Evolutionary conservation across 768 basidiomycete species (phyloP).

Genomic region (Tubosaeta brunneosetosa): DNA sequence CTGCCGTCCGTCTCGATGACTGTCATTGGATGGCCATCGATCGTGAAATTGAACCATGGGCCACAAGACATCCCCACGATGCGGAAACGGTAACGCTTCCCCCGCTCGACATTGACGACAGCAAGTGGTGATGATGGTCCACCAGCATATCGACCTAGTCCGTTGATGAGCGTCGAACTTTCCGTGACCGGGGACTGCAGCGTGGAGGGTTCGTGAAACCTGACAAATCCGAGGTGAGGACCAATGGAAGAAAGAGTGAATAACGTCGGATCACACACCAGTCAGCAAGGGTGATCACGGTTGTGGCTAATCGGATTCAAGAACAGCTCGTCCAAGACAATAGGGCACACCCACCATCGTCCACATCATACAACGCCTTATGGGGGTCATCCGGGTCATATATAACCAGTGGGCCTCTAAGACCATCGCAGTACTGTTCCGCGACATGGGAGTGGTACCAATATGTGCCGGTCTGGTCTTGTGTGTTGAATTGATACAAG

Average conservation of each 20-base stretch:
- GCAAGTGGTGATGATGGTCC: slow-evolving; percentile 26
- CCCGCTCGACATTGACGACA: slow-evolving; percentile 31
- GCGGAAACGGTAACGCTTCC: slow-evolving; percentile 38
- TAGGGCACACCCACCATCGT: slow-evolving; percentile 32
- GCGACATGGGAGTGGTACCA: slow-evolving; percentile 37
- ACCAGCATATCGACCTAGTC: slow-evolving; percentile 27
- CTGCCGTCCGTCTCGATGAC: slow-evolving; percentile 25
- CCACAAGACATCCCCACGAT: slow-evolving; percentile 34
- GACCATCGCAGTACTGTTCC: slow-evolving; percentile 37
- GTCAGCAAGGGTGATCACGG: slow-evolving; percentile 41
- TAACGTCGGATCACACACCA: not conserved
- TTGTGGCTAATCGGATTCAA: slow-evolving; percentile 23
- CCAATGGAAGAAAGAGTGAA: slow-evolving; percentile 26
- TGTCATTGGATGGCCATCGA: slow-evolving; percentile 25
- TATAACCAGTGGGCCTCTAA: slow-evolving; percentile 32
- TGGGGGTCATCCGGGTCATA: slow-evolving; percentile 42
- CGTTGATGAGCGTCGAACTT: slow-evolving; percentile 31
- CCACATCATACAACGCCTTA: slow-evolving; percentile 37
- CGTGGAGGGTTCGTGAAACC: slow-evolving; percentile 15
- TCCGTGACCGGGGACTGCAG: slow-evolving; percentile 9
- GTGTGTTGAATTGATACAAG: not conserved
- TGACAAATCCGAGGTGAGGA: slow-evolving; percentile 1
- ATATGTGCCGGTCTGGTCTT: slow-evolving; percentile 24
- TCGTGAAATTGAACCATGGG: slow-evolving; percentile 26
- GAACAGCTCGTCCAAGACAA: not conserved